Conservation (phyloP, 163 green algal genomes). For the Prototheca cutis region DNA sequence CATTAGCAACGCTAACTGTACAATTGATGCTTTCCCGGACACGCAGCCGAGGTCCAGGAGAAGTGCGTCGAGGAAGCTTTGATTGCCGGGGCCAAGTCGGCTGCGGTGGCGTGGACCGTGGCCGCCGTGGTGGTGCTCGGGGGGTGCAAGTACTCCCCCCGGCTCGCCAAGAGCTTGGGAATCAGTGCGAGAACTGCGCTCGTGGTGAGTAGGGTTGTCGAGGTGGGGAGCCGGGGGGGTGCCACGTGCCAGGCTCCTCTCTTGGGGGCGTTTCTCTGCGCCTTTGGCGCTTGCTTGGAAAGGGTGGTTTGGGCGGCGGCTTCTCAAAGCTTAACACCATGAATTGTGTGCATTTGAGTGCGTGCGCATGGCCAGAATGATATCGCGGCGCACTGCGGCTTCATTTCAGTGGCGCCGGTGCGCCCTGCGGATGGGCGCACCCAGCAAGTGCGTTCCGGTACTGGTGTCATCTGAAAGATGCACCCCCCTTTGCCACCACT, state of each 20-base stretch:
- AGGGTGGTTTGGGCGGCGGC: too few relatives aligned
- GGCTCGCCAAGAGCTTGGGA: conserved; percentile 19
- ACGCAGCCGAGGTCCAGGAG: conserved; percentile 14
- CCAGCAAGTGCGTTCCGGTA: neutral
- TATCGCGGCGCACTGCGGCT: too few relatives aligned
- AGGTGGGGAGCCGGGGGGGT: too few relatives aligned
- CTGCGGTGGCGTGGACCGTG: neutral
- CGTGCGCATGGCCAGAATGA: too few relatives aligned
- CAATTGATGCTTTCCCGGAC: neutral
- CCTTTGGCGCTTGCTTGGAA: too few relatives aligned
- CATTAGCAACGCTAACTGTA: too few relatives aligned
- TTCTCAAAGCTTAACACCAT: too few relatives aligned
- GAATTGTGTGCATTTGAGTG: too few relatives aligned
- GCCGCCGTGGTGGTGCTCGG: conserved; percentile 15
- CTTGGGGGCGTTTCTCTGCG: too few relatives aligned
- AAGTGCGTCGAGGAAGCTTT: conserved; percentile 8
- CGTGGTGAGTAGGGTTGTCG: conserved; percentile 24
- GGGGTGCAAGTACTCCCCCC: conserved; percentile 17
- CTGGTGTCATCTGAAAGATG: neutral
- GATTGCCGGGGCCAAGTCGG: conserved; percentile 6
- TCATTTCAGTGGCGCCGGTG: too few relatives aligned
- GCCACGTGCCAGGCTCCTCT: too few relatives aligned
- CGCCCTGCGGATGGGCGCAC: neutral
- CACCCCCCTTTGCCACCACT: neutral
- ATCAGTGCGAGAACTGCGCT: conserved; percentile 19